Evolutionary conservation across 208 protist species (phyloP), one percentile per base, ranked within the genome.

Genomic region (Leishmania tropica): DNA sequence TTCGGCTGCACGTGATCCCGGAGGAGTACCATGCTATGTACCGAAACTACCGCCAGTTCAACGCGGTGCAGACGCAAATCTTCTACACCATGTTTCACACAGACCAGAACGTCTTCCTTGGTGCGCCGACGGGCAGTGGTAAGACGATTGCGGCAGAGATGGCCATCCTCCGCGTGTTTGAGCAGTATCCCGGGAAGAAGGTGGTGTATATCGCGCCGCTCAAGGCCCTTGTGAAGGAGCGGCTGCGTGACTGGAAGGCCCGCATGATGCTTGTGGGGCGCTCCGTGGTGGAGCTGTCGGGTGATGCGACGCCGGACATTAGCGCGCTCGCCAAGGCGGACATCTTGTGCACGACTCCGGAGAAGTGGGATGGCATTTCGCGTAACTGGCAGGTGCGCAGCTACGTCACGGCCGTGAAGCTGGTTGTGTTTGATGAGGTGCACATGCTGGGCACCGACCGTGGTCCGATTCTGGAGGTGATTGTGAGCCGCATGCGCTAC

Each of bases 301-400:
- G 99, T 81, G 99, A 99, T 81, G 92, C 95, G 53, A 98, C 97
- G 64, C 99, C 98, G 21, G 98, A 99, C 85, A 95, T 99, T 60
- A 87, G 84, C 31, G 94, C 95, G 56, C 88, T 99, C 19, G 92
- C 97, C 5, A 91, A 91, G 70, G 97, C 99, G 0, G 94, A 99
- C 85, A 98, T 99, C 67, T 93, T 99, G 13, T 96, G 98, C 80
- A 99, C 99, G 17, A 99, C 99, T 45, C 99, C 99, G 28, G 99
- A 99, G 87, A 99, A 99, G 90, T 99, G 99, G 99, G 99, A 99
- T 93, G 98, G 98, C 72, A 99, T 99, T 65, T 99, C 93, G 77
- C 94, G 99, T 81, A 99, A 95, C 83, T 99, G 99, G 99, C 96
- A 99, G 87, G 96, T 97, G 51, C 94, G 99, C 81, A 88, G 87